Evolutionary conservation across 257 asterid species (phyloP).

Genomic region (Capsicum baccatum): DNA sequence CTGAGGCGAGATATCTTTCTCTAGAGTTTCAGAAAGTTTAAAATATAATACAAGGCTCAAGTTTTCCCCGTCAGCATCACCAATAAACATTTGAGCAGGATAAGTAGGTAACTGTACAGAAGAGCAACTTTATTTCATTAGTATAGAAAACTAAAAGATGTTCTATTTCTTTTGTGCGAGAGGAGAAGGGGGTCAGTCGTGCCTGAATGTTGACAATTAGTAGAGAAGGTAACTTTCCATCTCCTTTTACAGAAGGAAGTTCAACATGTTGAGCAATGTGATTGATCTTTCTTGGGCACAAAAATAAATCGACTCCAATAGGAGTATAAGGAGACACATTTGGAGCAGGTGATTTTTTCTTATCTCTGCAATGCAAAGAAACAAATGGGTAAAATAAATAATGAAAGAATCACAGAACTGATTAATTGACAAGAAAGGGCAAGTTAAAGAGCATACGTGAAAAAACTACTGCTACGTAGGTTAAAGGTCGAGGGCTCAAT

Average conservation of each 20-base stretch:
- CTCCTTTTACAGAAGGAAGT: slow-evolving; percentile 69
- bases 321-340: slow-evolving; percentile 76
- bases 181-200: not conserved
- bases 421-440: not conserved
- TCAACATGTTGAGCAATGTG: slow-evolving; percentile 95
- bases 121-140: slow-evolving; percentile 17
- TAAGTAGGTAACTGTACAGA: slow-evolving; percentile 78
- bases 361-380: slow-evolving; percentile 68
- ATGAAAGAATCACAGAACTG: not conserved
- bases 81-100: slow-evolving; percentile 81
- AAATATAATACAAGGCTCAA: slow-evolving; percentile 84
- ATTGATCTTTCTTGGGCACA: slow-evolving; percentile 68
- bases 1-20: slow-evolving; percentile 68
- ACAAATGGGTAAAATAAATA: slow-evolving; percentile 19
- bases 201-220: slow-evolving; percentile 96
- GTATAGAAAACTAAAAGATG: not conserved
- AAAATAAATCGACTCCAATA: slow-evolving; percentile 88
- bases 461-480: slow-evolving; percentile 86
- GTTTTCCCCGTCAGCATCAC: slow-evolving; percentile 92
- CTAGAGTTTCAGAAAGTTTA: slow-evolving; percentile 73
- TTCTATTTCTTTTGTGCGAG: not conserved
- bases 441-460: slow-evolving; percentile 58
- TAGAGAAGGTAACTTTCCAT: slow-evolving; percentile 65
- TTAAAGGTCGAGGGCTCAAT: slow-evolving; percentile 83
- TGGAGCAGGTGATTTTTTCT: slow-evolving; percentile 87